These are phyloP conservation scores for Myotisia sp. DNA, from an alignment of 2,329 filamentous ascomycete genomes.

Conservation along the genomic window DNA sequence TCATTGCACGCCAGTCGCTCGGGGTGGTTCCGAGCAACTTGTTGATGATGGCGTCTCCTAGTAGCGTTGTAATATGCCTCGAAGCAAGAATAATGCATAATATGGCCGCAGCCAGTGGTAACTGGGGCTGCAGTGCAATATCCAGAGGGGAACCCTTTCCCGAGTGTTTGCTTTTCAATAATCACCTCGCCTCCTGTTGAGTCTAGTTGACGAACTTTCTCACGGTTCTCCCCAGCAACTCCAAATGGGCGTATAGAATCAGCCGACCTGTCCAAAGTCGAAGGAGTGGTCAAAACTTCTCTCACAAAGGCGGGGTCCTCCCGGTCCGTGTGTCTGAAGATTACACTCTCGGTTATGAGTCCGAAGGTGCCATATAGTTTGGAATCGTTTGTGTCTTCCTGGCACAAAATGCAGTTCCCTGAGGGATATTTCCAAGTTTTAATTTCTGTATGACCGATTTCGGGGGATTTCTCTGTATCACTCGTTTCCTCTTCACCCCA, in stretches of 20 bases:
- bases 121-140: constrained; percentile 60
- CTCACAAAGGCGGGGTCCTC: constrained; percentile 69
- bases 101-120: constrained; percentile 84
- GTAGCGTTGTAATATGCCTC: constrained; percentile 81
- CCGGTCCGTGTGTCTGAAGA: constrained; percentile 75
- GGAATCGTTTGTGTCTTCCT: constrained; percentile 85
- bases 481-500: constrained; percentile 76
- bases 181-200: constrained; percentile 55
- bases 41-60: constrained; percentile 67
- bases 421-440: constrained; percentile 81
- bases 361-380: constrained; percentile 87
- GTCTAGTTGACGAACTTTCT: constrained; percentile 60
- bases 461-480: constrained; percentile 39
- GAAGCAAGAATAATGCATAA: constrained; percentile 97
- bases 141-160: constrained; percentile 69
- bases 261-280: constrained; percentile 70
- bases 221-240: constrained; percentile 72
- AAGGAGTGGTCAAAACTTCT: constrained; percentile 65
- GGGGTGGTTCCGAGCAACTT: constrained; percentile 88
- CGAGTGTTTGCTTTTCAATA: constrained; percentile 66
- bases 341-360: constrained; percentile 69
- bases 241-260: constrained; percentile 79
- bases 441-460: constrained; percentile 44
- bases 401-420: constrained; percentile 88
- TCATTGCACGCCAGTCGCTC: constrained; percentile 67